Evolutionary conservation across 768 basidiomycete species (phyloP), one percentile per base, ranked within the genome.

Genomic region (Suillus bovinus): DNA sequence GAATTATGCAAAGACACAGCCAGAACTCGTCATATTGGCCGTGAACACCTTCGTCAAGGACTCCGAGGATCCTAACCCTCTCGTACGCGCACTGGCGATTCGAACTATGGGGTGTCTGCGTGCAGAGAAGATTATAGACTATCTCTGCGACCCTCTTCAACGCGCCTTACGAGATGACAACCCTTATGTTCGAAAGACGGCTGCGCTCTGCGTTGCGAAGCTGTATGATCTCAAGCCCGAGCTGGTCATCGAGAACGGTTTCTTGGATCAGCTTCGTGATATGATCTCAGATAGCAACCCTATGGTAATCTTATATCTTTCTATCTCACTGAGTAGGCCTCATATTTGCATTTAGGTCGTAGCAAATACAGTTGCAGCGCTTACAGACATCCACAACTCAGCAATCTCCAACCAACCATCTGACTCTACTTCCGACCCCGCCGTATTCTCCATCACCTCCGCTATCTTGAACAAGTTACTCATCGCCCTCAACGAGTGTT

Each of bases 11-110:
- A 97, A 97, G 74, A 96, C 96, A 0, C 97, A 99, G 72, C 97
- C 97, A 0, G 97, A 99, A 72, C 91, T 99, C 64, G 96, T 98
- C 77, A 99, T 99, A 72, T 84, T 99, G 52, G 97, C 97, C 33
- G 97, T 99, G 63, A 99, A 99, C 72, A 99, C 96, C 9, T 98
- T 99, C 72, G 97, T 99, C 66, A 87, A 97, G 82, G 97, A 99
- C 75, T 89, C 94, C 0, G 94, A 96, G 67, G 97, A 99, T 72
- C 87, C 93, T 11, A 99, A 99, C 70, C 97, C 97, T 0, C 91
- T 99, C 60, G 92, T 99, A 29, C 88, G 97, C 57, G 97, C 97
- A 0, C 84, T 99, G 60, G 91, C 97, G 38, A 98, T 99, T 73
- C 88, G 96, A 41, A 99, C 97, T 10, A 99, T 99, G 97, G 95